These are phyloP conservation scores for Ploettnerulaceae sp. DNA, from an alignment of 2,329 filamentous ascomycete genomes.

Conservation along the genomic window DNA sequence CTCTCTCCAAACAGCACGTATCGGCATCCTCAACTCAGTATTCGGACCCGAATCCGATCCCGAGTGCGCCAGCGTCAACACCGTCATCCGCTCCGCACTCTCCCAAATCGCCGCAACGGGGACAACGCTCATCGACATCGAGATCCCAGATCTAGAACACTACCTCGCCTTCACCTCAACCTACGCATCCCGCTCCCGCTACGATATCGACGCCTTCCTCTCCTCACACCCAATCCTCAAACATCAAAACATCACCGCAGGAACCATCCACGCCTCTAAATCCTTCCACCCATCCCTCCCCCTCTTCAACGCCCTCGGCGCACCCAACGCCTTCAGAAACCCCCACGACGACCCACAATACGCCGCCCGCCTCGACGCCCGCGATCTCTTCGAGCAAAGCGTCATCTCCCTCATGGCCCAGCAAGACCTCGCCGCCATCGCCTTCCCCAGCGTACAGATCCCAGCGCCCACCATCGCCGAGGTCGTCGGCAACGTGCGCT, in stretches of 20 bases:
- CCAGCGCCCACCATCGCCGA: conserved; percentile 34
- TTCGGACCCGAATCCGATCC: conserved; percentile 27
- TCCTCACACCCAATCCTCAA: conserved; percentile 37
- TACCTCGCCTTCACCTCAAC: conserved; percentile 27
- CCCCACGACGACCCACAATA: conserved; percentile 31
- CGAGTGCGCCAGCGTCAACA: conserved; percentile 27
- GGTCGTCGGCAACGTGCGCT: conserved; percentile 30
- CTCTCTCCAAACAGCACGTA: conserved; percentile 21
- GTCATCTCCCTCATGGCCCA: conserved; percentile 32
- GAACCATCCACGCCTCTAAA: conserved; percentile 9
- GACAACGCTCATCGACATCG: conserved; percentile 28
- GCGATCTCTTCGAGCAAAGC: conserved; percentile 30
- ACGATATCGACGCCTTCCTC: conserved; percentile 33
- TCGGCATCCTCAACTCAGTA: conserved; percentile 30
- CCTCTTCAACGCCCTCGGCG: conserved; percentile 11
- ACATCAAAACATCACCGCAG: conserved; percentile 17
- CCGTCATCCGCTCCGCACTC: conserved; percentile 24
- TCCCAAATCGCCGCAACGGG: conserved; percentile 14
- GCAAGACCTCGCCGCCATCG: conserved; percentile 33
- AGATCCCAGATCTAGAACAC: conserved; percentile 27
- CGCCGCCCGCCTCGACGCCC: conserved; percentile 25
- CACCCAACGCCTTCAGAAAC: conserved; percentile 17
- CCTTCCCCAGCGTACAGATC: conserved; percentile 34
- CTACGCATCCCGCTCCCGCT: conserved; percentile 27
- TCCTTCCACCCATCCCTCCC: conserved; percentile 15